Evolutionary conservation across 2,329 filamentous ascomycete genomes (phyloP).

Genomic region (Fusarium penzigii): DNA sequence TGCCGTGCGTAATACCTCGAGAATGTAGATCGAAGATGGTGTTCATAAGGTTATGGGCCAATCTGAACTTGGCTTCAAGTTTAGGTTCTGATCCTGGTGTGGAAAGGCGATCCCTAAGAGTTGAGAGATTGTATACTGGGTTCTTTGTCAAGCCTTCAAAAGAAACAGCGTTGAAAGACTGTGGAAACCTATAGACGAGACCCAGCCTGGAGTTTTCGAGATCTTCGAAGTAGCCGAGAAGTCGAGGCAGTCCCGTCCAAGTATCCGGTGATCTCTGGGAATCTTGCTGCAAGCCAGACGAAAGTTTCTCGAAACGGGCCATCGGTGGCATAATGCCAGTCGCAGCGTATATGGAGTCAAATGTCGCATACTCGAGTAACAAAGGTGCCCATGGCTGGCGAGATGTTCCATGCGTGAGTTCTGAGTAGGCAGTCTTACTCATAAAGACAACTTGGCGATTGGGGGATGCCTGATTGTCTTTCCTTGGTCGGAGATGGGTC

Average conservation of each 20-base stretch:
- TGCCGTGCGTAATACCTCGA: slow-evolving; percentile 69
- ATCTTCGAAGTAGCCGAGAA: slow-evolving; percentile 75
- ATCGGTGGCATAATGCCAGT: slow-evolving; percentile 66
- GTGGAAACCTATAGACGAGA: slow-evolving; percentile 73
- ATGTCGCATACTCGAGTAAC: slow-evolving; percentile 70
- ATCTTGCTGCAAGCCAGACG: slow-evolving; percentile 56
- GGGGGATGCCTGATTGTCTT: slow-evolving; percentile 35
- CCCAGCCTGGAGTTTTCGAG: slow-evolving; percentile 69
- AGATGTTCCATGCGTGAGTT: slow-evolving; percentile 45
- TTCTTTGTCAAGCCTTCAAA: slow-evolving; percentile 53
- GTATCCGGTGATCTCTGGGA: slow-evolving; percentile 53
- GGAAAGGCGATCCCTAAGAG: slow-evolving; percentile 55
- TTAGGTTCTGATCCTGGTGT: slow-evolving; percentile 60
- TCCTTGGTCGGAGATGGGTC: slow-evolving; percentile 47
- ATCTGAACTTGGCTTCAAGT: slow-evolving; percentile 73
- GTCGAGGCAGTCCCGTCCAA: slow-evolving; percentile 62
- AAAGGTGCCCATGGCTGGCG: slow-evolving; percentile 55
- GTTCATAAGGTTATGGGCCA: slow-evolving; percentile 71
- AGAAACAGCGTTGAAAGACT: slow-evolving; percentile 60
- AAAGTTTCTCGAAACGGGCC: slow-evolving; percentile 65
- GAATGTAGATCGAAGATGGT: slow-evolving; percentile 74
- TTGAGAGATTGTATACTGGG: slow-evolving; percentile 52
- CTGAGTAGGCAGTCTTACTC: slow-evolving; percentile 53
- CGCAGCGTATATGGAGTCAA: slow-evolving; percentile 61
- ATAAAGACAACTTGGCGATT: slow-evolving; percentile 50